A percentile compares a stretch with the other conserved stretches of the same genome.
Evolutionary conservation across 805 yeast species (phyloP).

Genomic region (Scheffersomyces spartinae): DNA sequence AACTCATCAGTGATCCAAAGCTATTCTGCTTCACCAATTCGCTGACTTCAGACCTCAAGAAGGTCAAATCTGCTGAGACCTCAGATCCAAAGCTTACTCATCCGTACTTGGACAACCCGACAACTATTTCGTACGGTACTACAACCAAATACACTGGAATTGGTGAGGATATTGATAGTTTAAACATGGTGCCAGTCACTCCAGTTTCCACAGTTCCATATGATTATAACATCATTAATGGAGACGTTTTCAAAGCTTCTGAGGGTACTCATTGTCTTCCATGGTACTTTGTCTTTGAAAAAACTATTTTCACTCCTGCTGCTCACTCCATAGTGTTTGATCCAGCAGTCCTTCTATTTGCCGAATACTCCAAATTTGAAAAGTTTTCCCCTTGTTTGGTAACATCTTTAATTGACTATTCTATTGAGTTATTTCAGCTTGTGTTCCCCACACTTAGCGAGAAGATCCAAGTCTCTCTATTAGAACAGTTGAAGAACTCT

Average conservation of each 20-base stretch:
- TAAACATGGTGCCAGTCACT: slow-evolving; percentile 6
- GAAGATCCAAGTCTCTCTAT: slow-evolving; percentile 77
- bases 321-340: slow-evolving; percentile 22
- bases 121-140: too few relatives aligned
- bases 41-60: too few relatives aligned
- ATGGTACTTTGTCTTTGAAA: slow-evolving; percentile 26
- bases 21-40: too few relatives aligned
- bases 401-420: slow-evolving; percentile 50
- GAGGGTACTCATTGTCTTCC: too few relatives aligned
- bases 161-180: too few relatives aligned
- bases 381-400: slow-evolving; percentile 14
- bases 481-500: slow-evolving; percentile 62
- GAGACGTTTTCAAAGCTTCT: too few relatives aligned
- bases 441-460: slow-evolving; percentile 61
- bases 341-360: slow-evolving; percentile 15
- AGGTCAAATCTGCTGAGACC: too few relatives aligned
- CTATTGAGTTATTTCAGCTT: slow-evolving; percentile 65
- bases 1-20: slow-evolving; percentile 25
- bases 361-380: slow-evolving; percentile 14
- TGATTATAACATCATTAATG: too few relatives aligned
- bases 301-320: slow-evolving; percentile 9
- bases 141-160: too few relatives aligned
- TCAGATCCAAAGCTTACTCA: too few relatives aligned
- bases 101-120: too few relatives aligned
- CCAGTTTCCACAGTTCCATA: too few relatives aligned